Conservation (phyloP, 192 early-diverging fungal species). For the Lobosporangium transversale region DNA sequence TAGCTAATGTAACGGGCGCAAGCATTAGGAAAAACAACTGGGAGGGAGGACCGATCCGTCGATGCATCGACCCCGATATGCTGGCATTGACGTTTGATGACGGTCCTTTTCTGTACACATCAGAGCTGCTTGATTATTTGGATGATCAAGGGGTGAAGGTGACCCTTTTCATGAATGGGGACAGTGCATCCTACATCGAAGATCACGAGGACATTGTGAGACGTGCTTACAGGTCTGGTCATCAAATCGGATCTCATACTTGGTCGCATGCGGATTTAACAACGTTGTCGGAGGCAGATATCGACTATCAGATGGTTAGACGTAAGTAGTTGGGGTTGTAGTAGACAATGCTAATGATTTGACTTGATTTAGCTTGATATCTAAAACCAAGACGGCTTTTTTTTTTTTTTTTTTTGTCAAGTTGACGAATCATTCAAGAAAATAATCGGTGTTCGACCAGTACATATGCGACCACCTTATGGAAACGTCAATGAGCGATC, state of each 20-base stretch:
- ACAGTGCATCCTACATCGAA: conserved; percentile 21
- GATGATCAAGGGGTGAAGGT: conserved; percentile 15
- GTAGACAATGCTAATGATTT: too few relatives aligned
- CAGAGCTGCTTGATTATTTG: conserved; percentile 34
- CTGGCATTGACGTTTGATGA: conserved; percentile 44
- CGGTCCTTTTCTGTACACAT: conserved; percentile 23
- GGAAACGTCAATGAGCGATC: conserved; percentile 20
- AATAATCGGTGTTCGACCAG: conserved; percentile 62
- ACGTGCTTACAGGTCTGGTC: conserved; percentile 57
- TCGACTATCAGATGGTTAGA: conserved; percentile 8
- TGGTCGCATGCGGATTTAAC: conserved; percentile 58
- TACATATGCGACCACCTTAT: conserved; percentile 67
- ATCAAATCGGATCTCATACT: conserved; percentile 67
- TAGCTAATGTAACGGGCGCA: too few relatives aligned
- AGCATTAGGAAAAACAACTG: too few relatives aligned
- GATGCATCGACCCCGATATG: conserved; percentile 3
- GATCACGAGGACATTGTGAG: conserved; percentile 23
- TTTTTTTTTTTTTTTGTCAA: too few relatives aligned
- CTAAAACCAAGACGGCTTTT: too few relatives aligned
- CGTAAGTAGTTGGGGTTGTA: too few relatives aligned
- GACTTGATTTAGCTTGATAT: too few relatives aligned
- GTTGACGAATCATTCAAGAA: conserved; percentile 55
- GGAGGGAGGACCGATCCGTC: not conserved
- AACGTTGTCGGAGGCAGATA: conserved; percentile 26
- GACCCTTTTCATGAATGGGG: conserved; percentile 50